These are phyloP conservation scores for Trichoderma koningiopsis DNA, from an alignment of 2,329 filamentous ascomycete species.

Conservation along the genomic window DNA sequence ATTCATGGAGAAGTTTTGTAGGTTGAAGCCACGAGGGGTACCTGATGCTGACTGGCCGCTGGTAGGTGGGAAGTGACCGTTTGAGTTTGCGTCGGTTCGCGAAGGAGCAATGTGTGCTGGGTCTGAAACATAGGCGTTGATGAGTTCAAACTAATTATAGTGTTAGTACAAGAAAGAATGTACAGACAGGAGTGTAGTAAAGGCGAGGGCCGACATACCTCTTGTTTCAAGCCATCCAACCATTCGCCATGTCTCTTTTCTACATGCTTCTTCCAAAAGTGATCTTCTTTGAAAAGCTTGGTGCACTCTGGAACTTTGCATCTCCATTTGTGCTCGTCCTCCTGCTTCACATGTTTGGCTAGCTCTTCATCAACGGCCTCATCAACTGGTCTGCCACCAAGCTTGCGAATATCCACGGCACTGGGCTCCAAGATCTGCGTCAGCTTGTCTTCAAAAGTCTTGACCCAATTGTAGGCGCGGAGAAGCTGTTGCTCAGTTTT, in stretches of 20 bases:
- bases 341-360: slow-evolving; percentile 87
- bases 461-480: slow-evolving; percentile 97
- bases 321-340: slow-evolving; percentile 94
- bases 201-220: slow-evolving; percentile 61
- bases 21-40: slow-evolving; percentile 88
- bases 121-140: slow-evolving; percentile 93
- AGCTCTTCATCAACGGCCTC: slow-evolving; percentile 88
- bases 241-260: slow-evolving; percentile 94
- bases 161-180: slow-evolving; percentile 19
- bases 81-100: slow-evolving; percentile 89
- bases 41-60: slow-evolving; percentile 76
- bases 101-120: slow-evolving; percentile 93
- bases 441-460: slow-evolving; percentile 96
- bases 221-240: slow-evolving; percentile 75
- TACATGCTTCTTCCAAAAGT: slow-evolving; percentile 97
- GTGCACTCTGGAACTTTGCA: slow-evolving; percentile 96
- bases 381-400: slow-evolving; percentile 84
- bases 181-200: neutral
- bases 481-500: slow-evolving; percentile 92
- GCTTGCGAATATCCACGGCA: slow-evolving; percentile 81
- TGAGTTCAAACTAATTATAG: slow-evolving; percentile 69
- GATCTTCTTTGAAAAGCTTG: slow-evolving; percentile 95
- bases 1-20: slow-evolving; percentile 69
- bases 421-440: slow-evolving; percentile 90
- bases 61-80: slow-evolving; percentile 87